These are phyloP conservation scores for Sporothrix inflata DNA, from an alignment of 2,329 filamentous ascomycete genomes.

Conservation along the genomic window DNA sequence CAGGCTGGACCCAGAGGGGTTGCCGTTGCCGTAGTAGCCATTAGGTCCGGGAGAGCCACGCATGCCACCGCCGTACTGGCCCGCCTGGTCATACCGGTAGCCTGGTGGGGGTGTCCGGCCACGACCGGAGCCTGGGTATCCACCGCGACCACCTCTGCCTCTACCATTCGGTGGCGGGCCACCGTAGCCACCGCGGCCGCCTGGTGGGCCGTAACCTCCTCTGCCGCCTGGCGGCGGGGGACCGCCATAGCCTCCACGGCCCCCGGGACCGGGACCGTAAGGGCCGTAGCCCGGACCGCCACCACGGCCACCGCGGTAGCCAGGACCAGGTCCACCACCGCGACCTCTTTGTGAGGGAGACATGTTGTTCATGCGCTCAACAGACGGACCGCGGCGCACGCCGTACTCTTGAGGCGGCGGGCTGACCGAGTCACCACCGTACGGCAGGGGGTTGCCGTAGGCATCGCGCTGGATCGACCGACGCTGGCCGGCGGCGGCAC, in stretches of 20 bases:
- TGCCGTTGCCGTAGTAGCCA: constrained; percentile 43
- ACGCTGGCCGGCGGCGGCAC: constrained; percentile 19
- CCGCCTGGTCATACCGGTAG: constrained; percentile 47
- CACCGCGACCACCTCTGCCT: constrained; percentile 42
- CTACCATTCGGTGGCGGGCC: constrained; percentile 42
- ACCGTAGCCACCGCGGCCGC: constrained; percentile 42
- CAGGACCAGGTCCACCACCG: constrained; percentile 49
- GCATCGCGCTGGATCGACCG: constrained; percentile 57
- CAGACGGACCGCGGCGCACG: constrained; percentile 51
- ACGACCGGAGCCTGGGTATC: constrained; percentile 43
- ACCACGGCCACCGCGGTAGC: constrained; percentile 55
- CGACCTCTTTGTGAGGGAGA: constrained; percentile 50
- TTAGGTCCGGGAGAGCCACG: constrained; percentile 45
- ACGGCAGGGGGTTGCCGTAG: constrained; percentile 62
- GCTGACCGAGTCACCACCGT: constrained; percentile 56
- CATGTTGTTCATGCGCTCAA: constrained; percentile 51
- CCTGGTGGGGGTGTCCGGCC: constrained; percentile 50
- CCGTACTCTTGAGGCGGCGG: constrained; percentile 50
- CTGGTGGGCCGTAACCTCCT: constrained; percentile 48
- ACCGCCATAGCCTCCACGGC: constrained; percentile 43
- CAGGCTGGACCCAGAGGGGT: constrained; percentile 45
- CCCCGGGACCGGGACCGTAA: constrained; percentile 54
- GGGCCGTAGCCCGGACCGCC: constrained; percentile 46
- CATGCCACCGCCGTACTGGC: constrained; percentile 37
- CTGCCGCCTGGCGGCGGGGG: constrained; percentile 42